Base-by-base conservation (phyloP, 139 green algal genomes). In the Chlamydomonas sp. region DNA sequence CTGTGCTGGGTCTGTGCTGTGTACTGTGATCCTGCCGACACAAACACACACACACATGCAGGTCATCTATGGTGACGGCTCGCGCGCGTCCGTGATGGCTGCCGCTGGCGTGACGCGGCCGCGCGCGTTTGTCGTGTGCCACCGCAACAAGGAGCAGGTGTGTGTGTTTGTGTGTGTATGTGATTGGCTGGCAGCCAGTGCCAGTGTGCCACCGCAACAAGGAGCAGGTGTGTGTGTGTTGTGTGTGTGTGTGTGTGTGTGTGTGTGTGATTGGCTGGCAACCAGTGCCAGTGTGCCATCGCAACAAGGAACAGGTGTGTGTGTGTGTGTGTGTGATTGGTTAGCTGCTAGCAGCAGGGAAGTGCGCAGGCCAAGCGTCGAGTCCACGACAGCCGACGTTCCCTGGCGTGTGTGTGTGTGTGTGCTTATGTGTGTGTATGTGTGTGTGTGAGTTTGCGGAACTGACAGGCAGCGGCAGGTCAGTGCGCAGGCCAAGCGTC, bases 71-170 rank as follows among this genome's bases (percentile, higher is more conserved):
- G 90, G 85, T 4, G 87, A 96, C 67, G 91, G 83, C 29, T 85
- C 83, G 20, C 78, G 91, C 37, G 36, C 67, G 22, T 74, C 70
- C 1, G 89, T 97, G 58, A 78, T 97, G 35, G 49, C 84, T 0
- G 89, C 90, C 5, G 89, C 89, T 13, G 90, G 91, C 48, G 78
- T 97, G 16, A 67, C 81, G 24, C 26, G 70, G 2, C 90, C 90
- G 0, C 57, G 65, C 0, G 87, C 87, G 1, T 50, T 97, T 3
- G 89, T 84, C 37, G 87, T 97, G 39, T 86, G 83, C 31, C 88
- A 92, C 79, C 35, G 63, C 31, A 66, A 77, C 58, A 71, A 69
- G 65, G 69, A 80, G 61, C 10, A 31, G 62, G 69, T 72, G 30
- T 24, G 38, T 37, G 64, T n/a, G n/a, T n/a, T n/a, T n/a, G n/a